These are phyloP conservation scores for Cymbopogon citratus DNA, from an alignment of 176 grass and related monocot genomes.

Conservation along the genomic window DNA sequence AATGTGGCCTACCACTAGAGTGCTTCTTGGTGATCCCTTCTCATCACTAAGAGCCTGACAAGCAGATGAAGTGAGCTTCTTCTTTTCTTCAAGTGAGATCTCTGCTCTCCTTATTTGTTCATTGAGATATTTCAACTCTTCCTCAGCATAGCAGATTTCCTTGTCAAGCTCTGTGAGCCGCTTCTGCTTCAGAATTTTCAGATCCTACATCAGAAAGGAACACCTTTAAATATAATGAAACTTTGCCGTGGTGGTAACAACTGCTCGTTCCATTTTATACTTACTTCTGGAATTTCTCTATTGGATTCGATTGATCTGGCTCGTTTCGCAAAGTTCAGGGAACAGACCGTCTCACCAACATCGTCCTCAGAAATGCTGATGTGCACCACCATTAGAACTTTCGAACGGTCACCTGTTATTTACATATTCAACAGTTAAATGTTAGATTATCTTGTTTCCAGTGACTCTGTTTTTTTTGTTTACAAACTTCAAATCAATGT, in stretches of 20 bases:
- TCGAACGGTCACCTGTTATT: constrained; percentile 60
- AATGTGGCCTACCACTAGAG: constrained; percentile 46
- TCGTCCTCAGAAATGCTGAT: constrained; percentile 68
- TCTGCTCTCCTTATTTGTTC: constrained; percentile 53
- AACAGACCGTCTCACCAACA: constrained; percentile 68
- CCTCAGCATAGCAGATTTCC: constrained; percentile 47
- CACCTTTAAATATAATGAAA: neutral
- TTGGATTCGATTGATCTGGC: constrained; percentile 61
- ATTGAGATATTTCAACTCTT: constrained; percentile 50
- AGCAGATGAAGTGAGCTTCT: constrained; percentile 11
- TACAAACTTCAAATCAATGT: neutral
- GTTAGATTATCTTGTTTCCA: neutral
- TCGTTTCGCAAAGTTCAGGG: constrained; percentile 74
- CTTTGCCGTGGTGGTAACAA: neutral
- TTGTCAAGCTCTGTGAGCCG: constrained; percentile 50
- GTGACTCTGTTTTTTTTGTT: neutral
- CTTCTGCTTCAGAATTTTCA: constrained; percentile 58
- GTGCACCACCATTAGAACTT: constrained; percentile 93
- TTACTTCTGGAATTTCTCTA: constrained; percentile 68
- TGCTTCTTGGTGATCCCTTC: constrained; percentile 80
- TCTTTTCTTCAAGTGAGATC: constrained; percentile 46
- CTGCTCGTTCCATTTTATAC: neutral
- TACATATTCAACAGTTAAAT: constrained; percentile 1
- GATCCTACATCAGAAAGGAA: constrained; percentile 41
- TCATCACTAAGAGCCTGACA: constrained; percentile 24